phyloP scores from a whole-genome alignment of 1,284 basidiomycete species.

The Ustilago shanxiensis region DNA sequence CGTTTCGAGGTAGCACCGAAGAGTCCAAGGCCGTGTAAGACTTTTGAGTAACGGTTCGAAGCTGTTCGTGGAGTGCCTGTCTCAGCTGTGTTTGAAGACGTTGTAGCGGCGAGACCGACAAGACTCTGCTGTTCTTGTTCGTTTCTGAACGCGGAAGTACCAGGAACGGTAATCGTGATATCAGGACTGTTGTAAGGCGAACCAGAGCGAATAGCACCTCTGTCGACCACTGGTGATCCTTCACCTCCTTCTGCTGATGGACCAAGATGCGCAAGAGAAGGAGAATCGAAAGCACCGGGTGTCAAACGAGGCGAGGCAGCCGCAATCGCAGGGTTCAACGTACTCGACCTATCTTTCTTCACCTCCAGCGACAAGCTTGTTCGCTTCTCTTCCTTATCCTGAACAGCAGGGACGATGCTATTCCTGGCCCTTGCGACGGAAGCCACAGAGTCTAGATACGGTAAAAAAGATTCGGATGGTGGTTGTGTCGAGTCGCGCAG shows the following conservation, averaged over 20 bases:
- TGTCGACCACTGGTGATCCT: conserved; percentile 17
- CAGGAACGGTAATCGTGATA: conserved; percentile 22
- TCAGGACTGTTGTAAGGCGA: conserved; percentile 36
- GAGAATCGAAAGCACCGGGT: conserved; percentile 24
- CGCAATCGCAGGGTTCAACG: background rate
- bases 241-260: conserved; percentile 6
- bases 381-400: background rate
- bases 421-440: conserved; percentile 4
- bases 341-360: background rate
- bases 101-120: background rate
- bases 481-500: background rate
- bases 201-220: conserved; percentile 16
- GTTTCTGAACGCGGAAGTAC: conserved; percentile 9
- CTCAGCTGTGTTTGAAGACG: background rate
- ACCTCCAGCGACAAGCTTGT: background rate
- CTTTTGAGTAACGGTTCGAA: conserved; percentile 32
- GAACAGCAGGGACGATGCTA: background rate
- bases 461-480: conserved; percentile 1
- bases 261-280: conserved; percentile 22
- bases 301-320: conserved; percentile 12
- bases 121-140: conserved; percentile 19
- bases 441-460: conserved; percentile 19
- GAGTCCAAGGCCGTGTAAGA: conserved; percentile 24
- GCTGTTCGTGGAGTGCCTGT: background rate
- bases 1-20: conserved; percentile 29